phyloP scores from a whole-genome alignment of 352 stramenopile species.

The Phytophthora sojae region DNA sequence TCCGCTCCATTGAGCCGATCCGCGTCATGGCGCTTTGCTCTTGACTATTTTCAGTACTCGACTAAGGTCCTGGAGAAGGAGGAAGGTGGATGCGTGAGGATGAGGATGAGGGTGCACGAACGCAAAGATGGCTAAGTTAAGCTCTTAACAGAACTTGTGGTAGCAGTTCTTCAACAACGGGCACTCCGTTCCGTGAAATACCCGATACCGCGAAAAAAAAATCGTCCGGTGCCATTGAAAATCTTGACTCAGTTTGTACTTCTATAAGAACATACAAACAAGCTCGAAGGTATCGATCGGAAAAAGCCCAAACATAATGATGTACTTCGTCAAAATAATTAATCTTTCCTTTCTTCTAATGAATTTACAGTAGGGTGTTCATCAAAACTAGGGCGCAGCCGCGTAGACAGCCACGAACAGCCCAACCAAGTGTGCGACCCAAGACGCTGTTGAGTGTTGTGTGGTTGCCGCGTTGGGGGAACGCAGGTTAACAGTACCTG shows the following conservation, averaged over 20 bases:
- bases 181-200: no score
- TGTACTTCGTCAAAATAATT: no score
- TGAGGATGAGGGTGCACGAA: no score
- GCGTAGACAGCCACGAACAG: background rate
- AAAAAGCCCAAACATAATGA: no score
- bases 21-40: background rate
- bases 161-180: background rate
- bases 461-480: constrained; percentile 19
- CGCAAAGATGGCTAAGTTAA: background rate
- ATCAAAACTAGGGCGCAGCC: background rate
- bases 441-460: background rate
- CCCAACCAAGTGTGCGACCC: background rate
- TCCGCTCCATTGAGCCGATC: background rate
- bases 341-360: no score
- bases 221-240: no score
- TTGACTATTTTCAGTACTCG: background rate
- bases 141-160: background rate
- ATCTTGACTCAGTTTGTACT: no score
- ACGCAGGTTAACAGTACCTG: constrained; percentile 26
- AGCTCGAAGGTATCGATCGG: no score
- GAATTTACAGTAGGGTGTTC: background rate
- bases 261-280: no score
- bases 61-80: background rate
- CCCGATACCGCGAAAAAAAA: no score
- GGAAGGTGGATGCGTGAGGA: background rate